Base-by-base conservation (phyloP, 2,329 filamentous ascomycete species). In the Fusarium neocosmosporiellum region DNA sequence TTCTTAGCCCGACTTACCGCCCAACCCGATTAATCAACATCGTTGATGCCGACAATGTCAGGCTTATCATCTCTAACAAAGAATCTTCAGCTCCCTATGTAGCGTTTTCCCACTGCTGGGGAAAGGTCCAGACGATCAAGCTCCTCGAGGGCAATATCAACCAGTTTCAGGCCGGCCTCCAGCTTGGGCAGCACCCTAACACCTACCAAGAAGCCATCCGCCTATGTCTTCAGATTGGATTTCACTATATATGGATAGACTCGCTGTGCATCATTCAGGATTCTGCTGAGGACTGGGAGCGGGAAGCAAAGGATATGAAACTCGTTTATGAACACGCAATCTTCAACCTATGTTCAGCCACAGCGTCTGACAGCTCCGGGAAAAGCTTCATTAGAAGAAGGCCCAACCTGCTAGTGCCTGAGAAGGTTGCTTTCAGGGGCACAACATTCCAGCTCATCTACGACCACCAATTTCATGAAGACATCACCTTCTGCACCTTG, bases 81-180 rank as follows among this genome's bases (percentile, higher is more conserved):
- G 27, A 33, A 14, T n/a, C 22, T 37, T 31, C 50, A 18, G 27
- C 24, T 27, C 37, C 39, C 18, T 60, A 60, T 3, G 39, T 46
- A 13, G 37, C 58, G 5, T 60, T 60, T 18, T 46, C 58, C 7
- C 58, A 60, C 31, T 60, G 58, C 39, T 60, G 58, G 58, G 39
- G 58, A 27, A 48, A 48, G 7, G 39, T 46, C 36, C 27, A 60
- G 6, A 22, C 27, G 5, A 22, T 33, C 18, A 59, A 59, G 39
- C 57, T 59, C 24, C 37, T 46, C 27, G 8, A 31, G 7, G 10
- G 18, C 13, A 48, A 48, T 20, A 20, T 59, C 13, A 33, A n/a
- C 5, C 29, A 48, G 10, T n/a, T 59, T 48, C 39, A 20, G 14
- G 27, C n/a, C 2, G 39, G 58, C 9, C 39, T 60, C 5, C 11